These are phyloP conservation scores for Tetracladium setigerum DNA, from an alignment of 495 filamentous ascomycete genomes.

Conservation along the genomic window DNA sequence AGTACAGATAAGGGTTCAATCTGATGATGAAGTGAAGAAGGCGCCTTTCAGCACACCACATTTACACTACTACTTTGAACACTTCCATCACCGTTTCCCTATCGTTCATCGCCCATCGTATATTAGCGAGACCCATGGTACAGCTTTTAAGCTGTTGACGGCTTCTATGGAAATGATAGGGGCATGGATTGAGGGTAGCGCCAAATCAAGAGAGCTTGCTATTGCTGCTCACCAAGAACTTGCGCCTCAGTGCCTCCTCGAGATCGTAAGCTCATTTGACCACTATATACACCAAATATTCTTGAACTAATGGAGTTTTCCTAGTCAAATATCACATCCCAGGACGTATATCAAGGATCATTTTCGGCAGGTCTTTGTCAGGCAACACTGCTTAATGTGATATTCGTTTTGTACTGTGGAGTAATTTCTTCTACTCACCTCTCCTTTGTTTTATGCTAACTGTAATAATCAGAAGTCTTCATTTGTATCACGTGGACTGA, in stretches of 20 bases:
- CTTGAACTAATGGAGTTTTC: neutral
- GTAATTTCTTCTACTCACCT: constrained; percentile 1
- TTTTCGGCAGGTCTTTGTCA: constrained; percentile 6
- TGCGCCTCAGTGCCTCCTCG: neutral
- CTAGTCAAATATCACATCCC: constrained; percentile 7
- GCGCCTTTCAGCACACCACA: neutral
- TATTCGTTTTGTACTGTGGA: constrained; percentile 17
- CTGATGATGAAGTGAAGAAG: neutral
- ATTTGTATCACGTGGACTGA: constrained; percentile 3
- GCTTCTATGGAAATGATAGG: constrained; percentile 18
- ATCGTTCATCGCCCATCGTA: constrained; percentile 14
- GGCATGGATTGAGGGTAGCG: constrained; percentile 12
- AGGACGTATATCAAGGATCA: constrained; percentile 6
- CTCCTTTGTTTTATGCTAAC: too few species aligned
- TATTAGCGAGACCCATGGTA: neutral
- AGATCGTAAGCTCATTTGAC: constrained; percentile 4
- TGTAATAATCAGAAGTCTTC: constrained; percentile 1
- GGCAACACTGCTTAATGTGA: constrained; percentile 12
- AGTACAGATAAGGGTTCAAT: neutral
- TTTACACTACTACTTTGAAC: constrained; percentile 5
- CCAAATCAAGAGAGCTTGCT: constrained; percentile 9
- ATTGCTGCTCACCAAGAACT: constrained; percentile 6
- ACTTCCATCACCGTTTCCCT: constrained; percentile 19
- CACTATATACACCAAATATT: too few species aligned
- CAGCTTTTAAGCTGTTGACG: neutral